Base-by-base conservation (phyloP, 768 basidiomycete genomes). In the Heimioporus sp. region DNA sequence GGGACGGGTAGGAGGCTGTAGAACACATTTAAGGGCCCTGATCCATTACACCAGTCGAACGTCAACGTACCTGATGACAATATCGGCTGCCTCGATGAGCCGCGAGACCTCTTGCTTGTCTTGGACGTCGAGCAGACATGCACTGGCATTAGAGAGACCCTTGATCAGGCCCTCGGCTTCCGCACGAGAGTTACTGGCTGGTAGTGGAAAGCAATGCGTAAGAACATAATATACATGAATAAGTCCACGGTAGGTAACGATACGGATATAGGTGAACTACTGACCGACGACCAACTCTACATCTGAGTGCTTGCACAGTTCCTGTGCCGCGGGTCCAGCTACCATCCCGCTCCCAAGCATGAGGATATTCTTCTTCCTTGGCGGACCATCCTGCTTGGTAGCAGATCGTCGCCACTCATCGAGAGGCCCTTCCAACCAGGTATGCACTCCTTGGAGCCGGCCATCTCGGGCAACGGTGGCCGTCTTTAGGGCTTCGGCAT, bases 341-440 rank as follows among this genome's bases (percentile, higher is more conserved):
- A 98, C 95, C 85, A 97, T 92, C n/a, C 95, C 95, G 49, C 90
- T 92, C 9, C 95, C 95, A 2, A 98, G 77, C 62, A 97, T 74
- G 32, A 98, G 67, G 0, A 94, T 79, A 60, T 77, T 81, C 73
- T 86, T 86, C 70, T 80, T 83, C 58, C 52, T 70, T 48, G 44
- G 28, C 2, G 46, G 43, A 13, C 52, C 35, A 48, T 53, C 38
- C 16, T 30, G 19, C 42, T 51, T 53, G 4, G 39, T 19, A 10
- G 48, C 40, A 21, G 60, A 52, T 38, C 10, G 52, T 53, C 68
- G 68, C 69, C 76, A 84, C 49, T 66, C 64, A 7, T 74, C 69
- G 17, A 92, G 78, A 10, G 75, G 72, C 2, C 67, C 71, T 37
- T 72, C 67, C 46, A 97, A 68, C 87, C 86, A 86, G 44, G 64